A percentile compares a stretch with the other conserved stretches of the same genome.
Evolutionary conservation across 2,329 filamentous ascomycete genomes (phyloP).

Genomic region (Aspergillus sp.): DNA sequence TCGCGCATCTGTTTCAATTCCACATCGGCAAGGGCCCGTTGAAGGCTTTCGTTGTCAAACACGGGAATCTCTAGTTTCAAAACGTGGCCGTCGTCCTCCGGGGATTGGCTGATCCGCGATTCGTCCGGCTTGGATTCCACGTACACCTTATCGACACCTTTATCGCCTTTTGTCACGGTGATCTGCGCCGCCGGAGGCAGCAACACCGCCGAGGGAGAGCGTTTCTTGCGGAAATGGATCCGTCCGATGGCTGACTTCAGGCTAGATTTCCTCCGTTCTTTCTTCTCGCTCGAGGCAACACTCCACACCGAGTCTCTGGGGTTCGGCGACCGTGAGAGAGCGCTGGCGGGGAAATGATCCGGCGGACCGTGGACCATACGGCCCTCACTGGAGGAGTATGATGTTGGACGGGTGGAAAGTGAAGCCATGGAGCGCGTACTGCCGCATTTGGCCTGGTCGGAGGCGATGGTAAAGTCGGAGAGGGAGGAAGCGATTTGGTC

Average conservation of each 20-base stretch:
- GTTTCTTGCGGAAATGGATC: slow-evolving; percentile 35
- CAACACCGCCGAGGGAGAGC: slow-evolving; percentile 26
- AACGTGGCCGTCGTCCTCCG: slow-evolving; percentile 16
- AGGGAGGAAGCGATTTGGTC: slow-evolving; percentile 30
- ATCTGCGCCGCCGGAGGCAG: slow-evolving; percentile 29
- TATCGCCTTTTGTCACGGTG: slow-evolving; percentile 22
- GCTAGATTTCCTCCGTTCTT: slow-evolving; percentile 29
- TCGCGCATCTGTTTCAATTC: slow-evolving; percentile 31
- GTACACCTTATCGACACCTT: slow-evolving; percentile 34
- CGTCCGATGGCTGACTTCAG: slow-evolving; percentile 34
- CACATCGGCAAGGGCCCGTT: slow-evolving; percentile 32
- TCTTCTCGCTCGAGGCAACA: slow-evolving; percentile 25
- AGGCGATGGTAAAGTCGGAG: slow-evolving; percentile 31
- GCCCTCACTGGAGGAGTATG: slow-evolving; percentile 36
- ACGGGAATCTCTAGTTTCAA: slow-evolving; percentile 32
- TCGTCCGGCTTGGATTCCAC: slow-evolving; percentile 22
- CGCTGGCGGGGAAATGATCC: slow-evolving; percentile 10
- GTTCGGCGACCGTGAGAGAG: slow-evolving; percentile 13
- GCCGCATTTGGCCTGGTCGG: slow-evolving; percentile 25
- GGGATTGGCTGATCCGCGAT: slow-evolving; percentile 2
- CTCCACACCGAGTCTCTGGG: slow-evolving; percentile 28
- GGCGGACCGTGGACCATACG: slow-evolving; percentile 12
- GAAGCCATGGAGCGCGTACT: slow-evolving; percentile 39
- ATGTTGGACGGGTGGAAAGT: slow-evolving; percentile 39
- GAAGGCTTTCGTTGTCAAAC: slow-evolving; percentile 33